These are phyloP conservation scores for Salvia rosmarinus DNA, from an alignment of 257 asterid species.

Conservation along the genomic window DNA sequence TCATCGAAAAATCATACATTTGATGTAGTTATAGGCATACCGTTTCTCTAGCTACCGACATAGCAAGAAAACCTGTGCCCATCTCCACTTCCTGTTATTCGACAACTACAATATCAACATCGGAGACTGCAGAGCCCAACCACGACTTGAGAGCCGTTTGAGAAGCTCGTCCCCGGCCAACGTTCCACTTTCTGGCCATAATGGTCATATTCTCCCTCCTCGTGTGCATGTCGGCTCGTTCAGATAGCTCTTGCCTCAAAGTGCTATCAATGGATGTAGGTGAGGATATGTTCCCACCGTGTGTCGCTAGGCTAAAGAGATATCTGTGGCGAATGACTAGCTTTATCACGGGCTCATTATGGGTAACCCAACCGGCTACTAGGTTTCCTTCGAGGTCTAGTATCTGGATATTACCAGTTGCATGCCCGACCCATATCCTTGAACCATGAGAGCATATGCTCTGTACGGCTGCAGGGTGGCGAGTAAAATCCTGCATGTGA, in stretches of 20 bases:
- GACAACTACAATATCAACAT: constrained; percentile 85
- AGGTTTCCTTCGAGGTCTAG: constrained; percentile 78
- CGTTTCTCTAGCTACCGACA: constrained; percentile 98
- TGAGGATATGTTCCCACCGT: constrained; percentile 84
- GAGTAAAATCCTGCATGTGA: constrained; percentile 69
- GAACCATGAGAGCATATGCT: constrained; percentile 67
- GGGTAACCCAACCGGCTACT: constrained; percentile 78
- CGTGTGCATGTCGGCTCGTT: constrained; percentile 54
- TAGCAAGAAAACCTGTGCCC: constrained; percentile 98
- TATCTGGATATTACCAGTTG: constrained; percentile 73
- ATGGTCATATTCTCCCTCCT: constrained; percentile 56
- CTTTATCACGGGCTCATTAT: constrained; percentile 71
- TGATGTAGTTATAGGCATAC: constrained; percentile 47
- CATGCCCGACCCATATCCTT: constrained; percentile 81
- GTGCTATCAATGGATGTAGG: constrained; percentile 78
- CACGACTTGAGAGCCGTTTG: constrained; percentile 78
- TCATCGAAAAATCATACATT: background rate
- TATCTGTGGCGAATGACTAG: constrained; percentile 59
- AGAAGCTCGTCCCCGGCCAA: constrained; percentile 87
- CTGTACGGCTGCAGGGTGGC: constrained; percentile 60
- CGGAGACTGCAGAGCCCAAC: constrained; percentile 78
- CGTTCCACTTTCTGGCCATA: constrained; percentile 92
- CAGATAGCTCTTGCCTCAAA: constrained; percentile 55
- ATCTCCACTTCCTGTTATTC: constrained; percentile 96
- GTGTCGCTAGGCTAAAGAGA: constrained; percentile 79